Base-by-base conservation (phyloP, 2,329 filamentous ascomycete genomes). In the Talaromyces atroroseus region DNA sequence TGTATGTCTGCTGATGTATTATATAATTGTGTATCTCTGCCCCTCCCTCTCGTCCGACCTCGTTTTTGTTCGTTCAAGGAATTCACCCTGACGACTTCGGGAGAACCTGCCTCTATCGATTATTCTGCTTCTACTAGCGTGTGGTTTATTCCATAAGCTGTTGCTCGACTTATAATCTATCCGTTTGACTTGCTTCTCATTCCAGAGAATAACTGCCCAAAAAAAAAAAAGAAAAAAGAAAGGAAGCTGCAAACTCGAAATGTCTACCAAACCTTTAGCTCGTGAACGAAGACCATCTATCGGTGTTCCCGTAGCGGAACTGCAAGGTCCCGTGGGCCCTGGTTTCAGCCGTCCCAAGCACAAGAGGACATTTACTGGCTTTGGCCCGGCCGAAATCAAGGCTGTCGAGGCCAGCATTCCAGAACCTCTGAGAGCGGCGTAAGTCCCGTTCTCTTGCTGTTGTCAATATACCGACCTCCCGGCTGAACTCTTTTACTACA, bases 341-440 rank as follows among this genome's bases (percentile, higher is more conserved):
- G 87, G 86, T 44, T 92, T 95, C 70, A 86, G 75, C 84, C 83
- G 94, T 59, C 94, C 94, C 47, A 99, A 97, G 78, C 94, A 99
- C 78, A 96, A 90, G 80, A 85, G 94, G 64, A 97, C 92, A n/a
- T 89, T 89, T 63, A 99, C 94, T 10, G 94, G 94, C 8, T 94
- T 97, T 69, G 92, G 91, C 34, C 82, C 91, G 26, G 80, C 83
- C 36, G 94, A 99, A 70, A 96, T 96, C 79, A 96, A 96, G 79
- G 87, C 77, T 66, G 90, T 97, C 49, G 92, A 97, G 78, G 90
- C 91, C 78, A 85, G 76, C 59, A 95, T 97, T 68, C 92, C 92
- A 48, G 92, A 96, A 73, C 85, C 87, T 34, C 87, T 95, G 78
- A 86, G 92, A 62, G 89, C 84, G 66, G 89, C 90, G 70, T 95